Percentiles rank a stretch among this genome's conserved stretches.
phyloP scores from a whole-genome alignment of 2,329 filamentous ascomycete genomes.

The Trichoderma citrinoviride region DNA sequence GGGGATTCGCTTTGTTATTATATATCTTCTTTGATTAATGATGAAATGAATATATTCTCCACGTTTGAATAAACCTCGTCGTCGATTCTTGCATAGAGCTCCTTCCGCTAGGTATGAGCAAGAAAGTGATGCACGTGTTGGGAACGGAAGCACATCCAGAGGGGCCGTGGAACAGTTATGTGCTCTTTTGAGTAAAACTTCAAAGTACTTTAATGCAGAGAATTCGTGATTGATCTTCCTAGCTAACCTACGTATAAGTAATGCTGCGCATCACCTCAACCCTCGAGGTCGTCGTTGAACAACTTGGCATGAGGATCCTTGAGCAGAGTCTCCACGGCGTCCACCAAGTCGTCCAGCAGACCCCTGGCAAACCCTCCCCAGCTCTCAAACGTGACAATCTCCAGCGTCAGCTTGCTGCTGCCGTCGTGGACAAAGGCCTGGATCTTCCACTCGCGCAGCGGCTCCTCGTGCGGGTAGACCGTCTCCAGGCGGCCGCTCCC shows the following conservation, averaged over 20 bases:
- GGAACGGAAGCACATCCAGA: too few species aligned
- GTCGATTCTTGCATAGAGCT: background rate
- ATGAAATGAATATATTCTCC: background rate
- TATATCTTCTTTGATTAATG: background rate
- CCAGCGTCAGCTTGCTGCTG: slow-evolving; percentile 51
- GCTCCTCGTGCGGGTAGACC: slow-evolving; percentile 56
- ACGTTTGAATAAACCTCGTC: background rate
- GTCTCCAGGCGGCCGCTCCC: slow-evolving; percentile 49
- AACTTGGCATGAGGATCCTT: slow-evolving; percentile 21
- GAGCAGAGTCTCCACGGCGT: slow-evolving; percentile 26
- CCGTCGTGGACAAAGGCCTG: slow-evolving; percentile 52
- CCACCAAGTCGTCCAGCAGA: slow-evolving; percentile 50
- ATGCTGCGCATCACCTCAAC: background rate
- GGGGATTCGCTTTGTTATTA: too few species aligned
- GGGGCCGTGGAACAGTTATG: too few species aligned
- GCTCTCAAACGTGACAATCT: slow-evolving; percentile 59
- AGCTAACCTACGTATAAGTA: background rate
- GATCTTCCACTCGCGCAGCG: slow-evolving; percentile 57
- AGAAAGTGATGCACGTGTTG: background rate
- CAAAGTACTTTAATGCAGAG: too few species aligned
- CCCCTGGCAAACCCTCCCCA: slow-evolving; percentile 52
- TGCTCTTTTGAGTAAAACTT: too few species aligned
- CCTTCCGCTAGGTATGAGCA: background rate
- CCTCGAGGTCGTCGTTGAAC: slow-evolving; percentile 20
- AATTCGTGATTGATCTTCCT: background rate